Evolutionary conservation across 2,329 filamentous ascomycete species (phyloP), one percentile per base, ranked within the genome.

Genomic region (Trichoderma asperellum): DNA sequence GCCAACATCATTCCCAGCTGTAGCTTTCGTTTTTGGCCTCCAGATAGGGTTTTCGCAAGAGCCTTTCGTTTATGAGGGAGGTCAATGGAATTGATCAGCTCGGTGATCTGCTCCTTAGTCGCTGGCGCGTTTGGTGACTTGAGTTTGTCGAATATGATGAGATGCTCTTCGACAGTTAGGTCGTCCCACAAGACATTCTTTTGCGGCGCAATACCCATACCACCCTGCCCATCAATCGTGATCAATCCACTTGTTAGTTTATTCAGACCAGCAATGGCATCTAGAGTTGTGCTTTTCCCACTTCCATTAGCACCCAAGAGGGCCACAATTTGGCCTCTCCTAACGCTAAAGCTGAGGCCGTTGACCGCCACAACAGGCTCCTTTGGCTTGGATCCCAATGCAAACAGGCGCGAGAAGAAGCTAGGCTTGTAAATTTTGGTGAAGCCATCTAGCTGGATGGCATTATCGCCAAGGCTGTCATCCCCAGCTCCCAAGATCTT

Each of bases 1-100:
- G 93, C 96, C 74, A 97, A 89, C 93, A 97, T 97, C 89, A 97
- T 95, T 5, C 93, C 94, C 2, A 97, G 84, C 78, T 97, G 94
- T 10, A 97, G 84, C 78, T 97, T 97, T 64, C 94, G 86, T 81
- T 97, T 97, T 79, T 97, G 94, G 0, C 94, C 94, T 10, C 94
- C 94, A 2, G 93, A 97, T 0, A 97, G 83, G 0, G 93, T 96
- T 76, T 89, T 90, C 0, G 93, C 88, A 70, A 85, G 83, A 0
- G 94, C 91, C 43, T 88, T 87, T 52, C 89, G 82, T 80, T 97
- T 97, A 64, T 88, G 85, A 27, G 86, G 86, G 2, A 97, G 85
- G 77, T 97, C 95, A 72, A 96, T 89, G 0, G 89, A 85, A 6
- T 81, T 80, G 63, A 96, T 88, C 1, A 96, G 85, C 10, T 88